Evolutionary conservation across 2,329 filamentous ascomycete species (phyloP).

Genomic region (Monilinia aucupariae): DNA sequence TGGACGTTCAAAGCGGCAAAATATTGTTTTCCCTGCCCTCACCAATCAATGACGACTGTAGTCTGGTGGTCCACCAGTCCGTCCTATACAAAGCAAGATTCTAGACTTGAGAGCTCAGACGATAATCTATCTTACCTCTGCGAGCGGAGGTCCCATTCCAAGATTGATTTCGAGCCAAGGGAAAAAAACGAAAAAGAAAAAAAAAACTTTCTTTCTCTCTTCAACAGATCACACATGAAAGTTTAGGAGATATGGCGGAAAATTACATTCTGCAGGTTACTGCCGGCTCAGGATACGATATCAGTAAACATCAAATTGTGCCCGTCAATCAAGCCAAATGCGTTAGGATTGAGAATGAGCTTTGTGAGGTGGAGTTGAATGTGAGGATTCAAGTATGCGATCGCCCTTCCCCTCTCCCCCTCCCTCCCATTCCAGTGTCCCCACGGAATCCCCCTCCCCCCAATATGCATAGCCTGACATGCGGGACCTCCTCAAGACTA

Average conservation of each 20-base stretch:
- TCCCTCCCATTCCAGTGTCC: constrained; percentile 29
- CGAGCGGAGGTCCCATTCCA: background rate
- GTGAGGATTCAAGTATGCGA: constrained; percentile 64
- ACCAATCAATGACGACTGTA: background rate
- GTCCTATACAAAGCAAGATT: background rate
- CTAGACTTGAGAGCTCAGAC: background rate
- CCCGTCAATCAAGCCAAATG: constrained; percentile 66
- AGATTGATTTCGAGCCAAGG: background rate
- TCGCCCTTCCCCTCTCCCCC: constrained; percentile 26
- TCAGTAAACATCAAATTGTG: constrained; percentile 64
- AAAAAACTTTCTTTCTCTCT: background rate
- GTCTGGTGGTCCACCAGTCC: background rate
- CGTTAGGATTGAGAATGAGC: constrained; percentile 56
- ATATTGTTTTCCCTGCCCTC: background rate
- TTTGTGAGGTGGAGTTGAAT: constrained; percentile 62
- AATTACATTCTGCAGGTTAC: constrained; percentile 79
- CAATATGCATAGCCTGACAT: no score
- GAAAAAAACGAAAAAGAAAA: no score
- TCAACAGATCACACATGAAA: background rate
- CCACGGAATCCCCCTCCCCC: background rate
- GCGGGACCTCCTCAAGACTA: background rate
- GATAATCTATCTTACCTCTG: background rate
- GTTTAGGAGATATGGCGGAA: constrained; percentile 47
- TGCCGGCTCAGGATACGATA: constrained; percentile 71
- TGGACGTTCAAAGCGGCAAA: constrained; percentile 4